Evolutionary conservation across 495 filamentous ascomycete species (phyloP), one percentile per base, ranked within the genome.

Genomic region (Sporormia fimetaria): DNA sequence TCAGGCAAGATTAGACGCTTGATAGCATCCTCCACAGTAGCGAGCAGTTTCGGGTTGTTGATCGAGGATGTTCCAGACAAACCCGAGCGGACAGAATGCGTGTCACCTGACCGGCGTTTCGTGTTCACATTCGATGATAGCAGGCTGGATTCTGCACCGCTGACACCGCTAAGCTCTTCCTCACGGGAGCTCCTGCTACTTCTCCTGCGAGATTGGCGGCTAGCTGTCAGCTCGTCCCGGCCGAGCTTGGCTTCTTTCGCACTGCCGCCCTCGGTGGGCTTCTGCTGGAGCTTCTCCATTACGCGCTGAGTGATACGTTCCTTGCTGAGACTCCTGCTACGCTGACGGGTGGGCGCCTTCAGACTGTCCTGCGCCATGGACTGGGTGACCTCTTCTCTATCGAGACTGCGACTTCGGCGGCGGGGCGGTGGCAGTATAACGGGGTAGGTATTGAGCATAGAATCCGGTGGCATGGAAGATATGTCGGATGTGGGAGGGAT

Each of bases 1-100:
- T 98, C 88, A 0, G 90, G 92, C 1, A 96, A 63, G 34, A 96
- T 94, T 33, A 96, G 66, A 30, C 87, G 74, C 34, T 83, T 80
- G 49, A 98, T 96, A 15, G 90, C 86, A 65, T 95, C 88, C 61
- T 96, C 88, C 6, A 98, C 88, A 0, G 87, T 87, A 57, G 92
- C 84, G 4, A 96, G 72, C n/a, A 98, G 63, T 47, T 83, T 92
- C 0, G 88, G 88, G 56, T 98, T 95, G 62, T 92, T 95, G 61
- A 94, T 80, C 0, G 84, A 90, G 5, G 86, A 84, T 39, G 49
- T 44, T n/a, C 77, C 83, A 17, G 85, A 90, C 11, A 77, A 75
- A 21, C 76, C 74, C 3, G 84, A 87, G 23, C 74, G 73, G 37
- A 83, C 67, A 4, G 86, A 87, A 52, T 83, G 75, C 42, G 80